A percentile compares a stretch with the other conserved stretches of the same genome.
Conservation (phyloP, 257 asterid species). For the Ilex asprella region DNA sequence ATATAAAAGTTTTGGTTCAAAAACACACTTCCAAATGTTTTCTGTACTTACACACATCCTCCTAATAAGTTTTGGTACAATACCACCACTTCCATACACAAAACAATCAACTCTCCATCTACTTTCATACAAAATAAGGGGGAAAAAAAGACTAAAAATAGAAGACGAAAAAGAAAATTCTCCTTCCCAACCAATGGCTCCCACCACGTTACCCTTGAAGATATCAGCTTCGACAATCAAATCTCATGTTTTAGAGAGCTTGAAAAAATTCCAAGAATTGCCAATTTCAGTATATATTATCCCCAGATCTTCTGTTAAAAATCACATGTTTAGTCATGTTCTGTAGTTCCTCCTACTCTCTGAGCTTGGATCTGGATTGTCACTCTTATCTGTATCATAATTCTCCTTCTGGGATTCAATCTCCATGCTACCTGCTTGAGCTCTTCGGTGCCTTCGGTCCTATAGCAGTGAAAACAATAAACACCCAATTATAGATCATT, state of each 20-base stretch:
- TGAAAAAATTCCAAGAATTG: neutral
- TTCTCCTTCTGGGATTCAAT: constrained; percentile 47
- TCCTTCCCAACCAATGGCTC: too few relatives aligned
- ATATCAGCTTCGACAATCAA: too few relatives aligned
- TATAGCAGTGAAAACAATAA: constrained; percentile 6
- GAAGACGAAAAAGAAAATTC: constrained; percentile 5
- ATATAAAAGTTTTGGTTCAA: too few relatives aligned
- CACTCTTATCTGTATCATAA: constrained; percentile 77
- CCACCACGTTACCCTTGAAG: too few relatives aligned
- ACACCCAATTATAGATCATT: too few relatives aligned
- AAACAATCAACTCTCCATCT: constrained; percentile 23
- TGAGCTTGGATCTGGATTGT: constrained; percentile 47
- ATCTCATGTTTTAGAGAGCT: neutral
- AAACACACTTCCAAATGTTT: too few relatives aligned
- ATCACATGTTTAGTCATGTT: neutral
- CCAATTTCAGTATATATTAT: constrained; percentile 8
- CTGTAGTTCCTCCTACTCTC: constrained; percentile 30
- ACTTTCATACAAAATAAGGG: constrained; percentile 18
- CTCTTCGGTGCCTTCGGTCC: constrained; percentile 85
- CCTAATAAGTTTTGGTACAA: constrained; percentile 5
- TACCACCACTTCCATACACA: constrained; percentile 18
- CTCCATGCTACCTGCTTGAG: constrained; percentile 59
- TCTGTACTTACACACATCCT: constrained; percentile 3
- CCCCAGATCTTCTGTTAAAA: constrained; percentile 1
- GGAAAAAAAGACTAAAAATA: neutral